These are phyloP conservation scores for Myriosclerotinia duriaeana DNA, from an alignment of 2,329 filamentous ascomycete species.

Conservation along the genomic window DNA sequence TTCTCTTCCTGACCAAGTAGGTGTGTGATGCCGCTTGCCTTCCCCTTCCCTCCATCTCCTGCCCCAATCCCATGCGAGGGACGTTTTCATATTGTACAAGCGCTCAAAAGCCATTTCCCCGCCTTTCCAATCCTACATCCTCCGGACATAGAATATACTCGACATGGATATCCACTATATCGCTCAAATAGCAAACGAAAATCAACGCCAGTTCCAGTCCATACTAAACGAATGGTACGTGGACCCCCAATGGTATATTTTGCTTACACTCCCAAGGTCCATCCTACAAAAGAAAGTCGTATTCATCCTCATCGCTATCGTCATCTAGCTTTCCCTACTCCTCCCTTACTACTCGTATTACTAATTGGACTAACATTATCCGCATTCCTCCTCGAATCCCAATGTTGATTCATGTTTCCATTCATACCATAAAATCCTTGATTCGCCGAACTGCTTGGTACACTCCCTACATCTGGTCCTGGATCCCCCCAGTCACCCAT, in stretches of 20 bases:
- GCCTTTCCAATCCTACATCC: neutral
- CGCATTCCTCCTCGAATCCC: conserved; percentile 24
- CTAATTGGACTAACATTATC: conserved; percentile 31
- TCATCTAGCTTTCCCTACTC: conserved; percentile 37
- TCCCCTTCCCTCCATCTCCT: neutral
- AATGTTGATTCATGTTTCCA: conserved; percentile 19
- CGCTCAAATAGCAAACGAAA: neutral
- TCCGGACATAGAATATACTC: neutral
- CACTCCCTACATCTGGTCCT: conserved; percentile 52
- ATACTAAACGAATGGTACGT: conserved; percentile 20
- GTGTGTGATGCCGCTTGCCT: neutral
- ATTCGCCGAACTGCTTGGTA: conserved; percentile 1
- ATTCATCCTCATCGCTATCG: conserved; percentile 6
- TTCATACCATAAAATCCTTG: conserved; percentile 21
- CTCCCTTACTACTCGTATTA: conserved; percentile 28
- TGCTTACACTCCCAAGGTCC: conserved; percentile 17
- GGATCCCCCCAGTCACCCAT: conserved; percentile 52
- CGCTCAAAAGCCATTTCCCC: neutral
- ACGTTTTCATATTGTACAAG: conserved; percentile 8
- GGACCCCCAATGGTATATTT: conserved; percentile 20
- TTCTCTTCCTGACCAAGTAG: neutral
- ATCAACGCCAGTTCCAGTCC: conserved; percentile 20
- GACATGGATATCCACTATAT: conserved; percentile 9
- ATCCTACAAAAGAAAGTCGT: conserved; percentile 20
- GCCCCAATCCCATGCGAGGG: neutral